phyloP scores from a whole-genome alignment of 1,284 basidiomycete species.

The Heterobasidion irregulare region DNA sequence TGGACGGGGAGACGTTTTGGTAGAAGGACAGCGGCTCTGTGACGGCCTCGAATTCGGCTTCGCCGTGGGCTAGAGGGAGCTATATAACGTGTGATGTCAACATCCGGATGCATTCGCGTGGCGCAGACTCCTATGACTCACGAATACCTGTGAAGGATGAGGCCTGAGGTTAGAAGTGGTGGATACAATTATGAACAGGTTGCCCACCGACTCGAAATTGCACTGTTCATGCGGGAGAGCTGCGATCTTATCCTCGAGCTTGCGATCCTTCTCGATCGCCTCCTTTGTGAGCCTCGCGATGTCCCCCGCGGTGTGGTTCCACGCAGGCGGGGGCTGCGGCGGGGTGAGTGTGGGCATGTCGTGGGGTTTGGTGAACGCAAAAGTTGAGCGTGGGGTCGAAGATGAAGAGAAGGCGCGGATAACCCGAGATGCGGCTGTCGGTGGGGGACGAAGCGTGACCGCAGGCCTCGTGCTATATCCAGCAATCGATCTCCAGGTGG shows the following conservation, averaged over 20 bases:
- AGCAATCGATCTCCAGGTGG: slow-evolving; percentile 6
- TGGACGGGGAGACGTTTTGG: slow-evolving; percentile 67
- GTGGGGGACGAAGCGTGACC: slow-evolving; percentile 3
- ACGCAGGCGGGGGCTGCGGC: slow-evolving; percentile 59
- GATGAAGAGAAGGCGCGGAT: slow-evolving; percentile 14
- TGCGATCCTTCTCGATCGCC: slow-evolving; percentile 48
- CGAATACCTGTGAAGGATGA: slow-evolving; percentile 47
- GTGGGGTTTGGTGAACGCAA: slow-evolving; percentile 5
- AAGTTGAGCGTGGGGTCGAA: slow-evolving; percentile 9
- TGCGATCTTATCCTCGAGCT: slow-evolving; percentile 52
- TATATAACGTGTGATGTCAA: slow-evolving; percentile 15
- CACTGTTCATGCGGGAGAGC: slow-evolving; percentile 49
- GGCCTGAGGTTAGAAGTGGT: background rate
- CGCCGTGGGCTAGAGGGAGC: slow-evolving; percentile 49
- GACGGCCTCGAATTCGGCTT: slow-evolving; percentile 41
- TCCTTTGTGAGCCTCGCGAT: slow-evolving; percentile 51
- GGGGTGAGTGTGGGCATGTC: slow-evolving; percentile 33
- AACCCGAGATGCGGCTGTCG: slow-evolving; percentile 3
- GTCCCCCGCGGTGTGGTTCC: slow-evolving; percentile 61
- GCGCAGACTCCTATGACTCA: slow-evolving; percentile 64
- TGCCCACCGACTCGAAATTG: slow-evolving; percentile 47
- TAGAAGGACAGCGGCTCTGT: slow-evolving; percentile 66
- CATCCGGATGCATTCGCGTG: background rate
- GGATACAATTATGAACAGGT: background rate
- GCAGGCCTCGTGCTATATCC: slow-evolving; percentile 1